Evolutionary conservation across 768 basidiomycete species (phyloP).

Genomic region (Agaricus blazei): DNA sequence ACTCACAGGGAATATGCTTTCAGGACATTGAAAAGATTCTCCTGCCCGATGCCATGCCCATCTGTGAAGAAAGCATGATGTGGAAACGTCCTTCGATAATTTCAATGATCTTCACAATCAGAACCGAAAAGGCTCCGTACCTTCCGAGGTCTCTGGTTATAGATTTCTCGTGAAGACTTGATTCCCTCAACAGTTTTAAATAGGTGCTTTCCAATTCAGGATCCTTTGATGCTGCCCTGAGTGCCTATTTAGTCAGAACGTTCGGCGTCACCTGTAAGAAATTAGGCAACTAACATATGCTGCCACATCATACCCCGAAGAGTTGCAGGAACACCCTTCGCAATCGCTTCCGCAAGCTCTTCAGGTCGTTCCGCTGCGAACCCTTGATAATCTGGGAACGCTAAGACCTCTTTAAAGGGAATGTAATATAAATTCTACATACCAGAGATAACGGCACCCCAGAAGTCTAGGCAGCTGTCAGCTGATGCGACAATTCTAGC

Average conservation of each 20-base stretch:
- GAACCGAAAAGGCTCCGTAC: slow-evolving; percentile 27
- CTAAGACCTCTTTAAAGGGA: neutral
- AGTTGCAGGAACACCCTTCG: slow-evolving; percentile 83
- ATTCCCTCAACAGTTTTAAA: slow-evolving; percentile 73
- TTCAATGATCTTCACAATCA: slow-evolving; percentile 4
- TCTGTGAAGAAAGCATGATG: slow-evolving; percentile 96
- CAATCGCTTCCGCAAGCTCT: slow-evolving; percentile 83
- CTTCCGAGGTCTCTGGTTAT: slow-evolving; percentile 90
- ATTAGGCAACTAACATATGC: slow-evolving; percentile 57
- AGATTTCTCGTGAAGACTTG: slow-evolving; percentile 88
- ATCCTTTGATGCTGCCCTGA: slow-evolving; percentile 92
- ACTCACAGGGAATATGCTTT: slow-evolving; percentile 93
- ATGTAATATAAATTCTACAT: neutral
- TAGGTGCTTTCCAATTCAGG: slow-evolving; percentile 79
- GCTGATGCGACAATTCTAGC: neutral
- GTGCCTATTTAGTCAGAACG: slow-evolving; percentile 6
- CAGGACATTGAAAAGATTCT: slow-evolving; percentile 95
- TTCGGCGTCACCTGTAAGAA: neutral
- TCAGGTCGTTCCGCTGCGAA: slow-evolving; percentile 80
- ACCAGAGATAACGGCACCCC: slow-evolving; percentile 93
- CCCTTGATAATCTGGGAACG: slow-evolving; percentile 70
- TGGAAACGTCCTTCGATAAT: slow-evolving; percentile 75
- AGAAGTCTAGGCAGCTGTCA: slow-evolving; percentile 59
- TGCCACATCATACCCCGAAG: slow-evolving; percentile 96
- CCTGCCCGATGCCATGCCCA: slow-evolving; percentile 92